Evolutionary conservation across 169 alveolate species (phyloP), one percentile per base, ranked within the genome.

Genomic region (Cryptosporidium baileyi): DNA sequence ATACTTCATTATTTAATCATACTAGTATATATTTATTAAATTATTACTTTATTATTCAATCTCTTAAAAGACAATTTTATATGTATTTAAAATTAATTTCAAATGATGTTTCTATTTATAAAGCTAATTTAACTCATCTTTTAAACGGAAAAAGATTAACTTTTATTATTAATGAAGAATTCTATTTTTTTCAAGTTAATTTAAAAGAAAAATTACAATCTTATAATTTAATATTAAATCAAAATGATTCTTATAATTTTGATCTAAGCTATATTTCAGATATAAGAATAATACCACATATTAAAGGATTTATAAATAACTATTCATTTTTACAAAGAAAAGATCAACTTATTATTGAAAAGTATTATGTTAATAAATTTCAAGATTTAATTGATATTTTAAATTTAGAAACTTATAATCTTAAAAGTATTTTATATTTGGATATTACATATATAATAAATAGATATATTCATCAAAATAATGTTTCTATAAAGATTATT

Each of bases 61-160:
- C 63, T 1, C 81, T 65, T 3, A 65, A 26, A 49, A 65, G 81
- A 47, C 81, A 65, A 19, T 17, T 65, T 19, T 49, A 30, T 49
- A 28, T 8, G 34, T 65, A 65, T 49, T 8, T 65, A 49, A 45
- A 28, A n/a, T 49, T 24, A 5, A 26, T 2, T 63, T 45, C 38
- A 9, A 41, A 28, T 7, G 26, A 40, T 8, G 13, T 19, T 4
- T 57, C 41, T 0, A 0, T 8, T 28, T 57, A 17, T 8, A 4
- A 1, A 22, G 2, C n/a, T 41, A 15, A 63, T 3, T 28, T 40
- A 5, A 17, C 36, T 13, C 26, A 45, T 22, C 34, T 43, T n/a
- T 41, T 63, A 9, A 40, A 7, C 3, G 24, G 32, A 22, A n/a
- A 19, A 24, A 65, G 22, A n/a, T 15, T 65, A 15, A 32, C 63